Conservation (phyloP, 495 filamentous ascomycete species). For the Achaetomiella virescens region DNA sequence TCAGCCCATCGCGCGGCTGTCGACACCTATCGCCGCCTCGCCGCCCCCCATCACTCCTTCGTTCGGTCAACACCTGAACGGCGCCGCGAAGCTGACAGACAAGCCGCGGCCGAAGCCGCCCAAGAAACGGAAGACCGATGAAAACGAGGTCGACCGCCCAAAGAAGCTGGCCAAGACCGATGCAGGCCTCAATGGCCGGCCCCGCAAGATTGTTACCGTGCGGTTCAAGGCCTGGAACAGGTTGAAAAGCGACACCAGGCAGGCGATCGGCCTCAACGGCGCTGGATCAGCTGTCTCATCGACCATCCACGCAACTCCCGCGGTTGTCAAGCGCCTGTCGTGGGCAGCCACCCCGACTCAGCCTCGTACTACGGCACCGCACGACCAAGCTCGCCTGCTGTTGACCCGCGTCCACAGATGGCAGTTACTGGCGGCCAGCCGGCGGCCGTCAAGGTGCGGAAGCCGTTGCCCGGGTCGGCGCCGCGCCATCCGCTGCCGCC, state of each 20-base stretch:
- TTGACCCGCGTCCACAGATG: conserved; percentile 1
- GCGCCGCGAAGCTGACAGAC: background rate
- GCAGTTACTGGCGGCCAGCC: background rate
- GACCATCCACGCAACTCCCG: conserved; percentile 17
- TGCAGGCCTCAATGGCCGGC: conserved; percentile 16
- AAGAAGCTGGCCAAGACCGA: conserved; percentile 36
- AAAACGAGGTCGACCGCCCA: conserved; percentile 23
- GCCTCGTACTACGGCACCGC: background rate
- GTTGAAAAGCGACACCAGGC: conserved; percentile 7
- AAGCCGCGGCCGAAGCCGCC: conserved; percentile 21
- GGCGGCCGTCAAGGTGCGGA: conserved; percentile 21
- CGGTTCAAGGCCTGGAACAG: conserved; percentile 16
- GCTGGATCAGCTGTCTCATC: background rate
- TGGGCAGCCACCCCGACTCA: background rate
- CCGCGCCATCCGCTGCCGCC: conserved; percentile 19
- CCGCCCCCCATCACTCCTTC: background rate
- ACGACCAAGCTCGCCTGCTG: background rate
- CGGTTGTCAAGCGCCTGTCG: conserved; percentile 7
- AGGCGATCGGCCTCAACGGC: background rate
- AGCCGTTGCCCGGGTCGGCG: conserved; percentile 34
- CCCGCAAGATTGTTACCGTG: conserved; percentile 21
- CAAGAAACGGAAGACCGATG: conserved; percentile 34
- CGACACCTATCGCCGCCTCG: conserved; percentile 14
- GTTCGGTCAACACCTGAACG: conserved; percentile 6
- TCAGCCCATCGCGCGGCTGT: conserved; percentile 14